These are phyloP conservation scores for Phlebiopsis gigantea DNA, from an alignment of 768 basidiomycete genomes.

Conservation along the genomic window DNA sequence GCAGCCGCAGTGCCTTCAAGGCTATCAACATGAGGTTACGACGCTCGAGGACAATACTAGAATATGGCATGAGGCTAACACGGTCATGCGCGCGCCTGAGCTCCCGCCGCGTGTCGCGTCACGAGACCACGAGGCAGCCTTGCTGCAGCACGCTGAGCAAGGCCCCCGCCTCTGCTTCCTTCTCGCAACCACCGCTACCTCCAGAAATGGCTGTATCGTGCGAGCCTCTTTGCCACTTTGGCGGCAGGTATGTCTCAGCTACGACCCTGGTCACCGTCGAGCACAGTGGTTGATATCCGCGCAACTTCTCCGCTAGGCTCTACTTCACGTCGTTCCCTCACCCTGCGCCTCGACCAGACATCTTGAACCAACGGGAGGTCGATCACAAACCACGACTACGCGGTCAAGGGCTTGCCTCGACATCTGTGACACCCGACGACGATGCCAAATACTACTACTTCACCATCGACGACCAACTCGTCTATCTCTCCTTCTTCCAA, in stretches of 20 bases:
- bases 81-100: slow-evolving; percentile 15
- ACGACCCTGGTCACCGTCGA: neutral
- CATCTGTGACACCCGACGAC: slow-evolving; percentile 66
- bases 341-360: slow-evolving; percentile 60
- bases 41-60: slow-evolving; percentile 1
- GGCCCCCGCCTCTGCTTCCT: slow-evolving; percentile 15
- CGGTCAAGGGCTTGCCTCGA: slow-evolving; percentile 50
- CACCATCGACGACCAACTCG: slow-evolving; percentile 87
- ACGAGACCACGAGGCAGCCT: slow-evolving; percentile 21
- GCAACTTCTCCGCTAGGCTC: slow-evolving; percentile 36
- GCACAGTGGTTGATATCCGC: slow-evolving; percentile 2
- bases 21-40: neutral
- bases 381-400: slow-evolving; percentile 58
- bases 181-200: slow-evolving; percentile 11
- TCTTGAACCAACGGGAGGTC: slow-evolving; percentile 57
- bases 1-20: neutral
- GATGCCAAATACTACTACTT: slow-evolving; percentile 82
- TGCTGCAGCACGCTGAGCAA: slow-evolving; percentile 16
- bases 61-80: slow-evolving; percentile 12
- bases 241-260: slow-evolving; percentile 56
- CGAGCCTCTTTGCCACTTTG: slow-evolving; percentile 76
- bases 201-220: slow-evolving; percentile 41
- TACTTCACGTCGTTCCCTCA: slow-evolving; percentile 88
- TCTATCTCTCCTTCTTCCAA: slow-evolving; percentile 91
- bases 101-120: slow-evolving; percentile 23